phyloP scores from a whole-genome alignment of 192 early-diverging fungal genomes.

The Coemansia sp. region DNA sequence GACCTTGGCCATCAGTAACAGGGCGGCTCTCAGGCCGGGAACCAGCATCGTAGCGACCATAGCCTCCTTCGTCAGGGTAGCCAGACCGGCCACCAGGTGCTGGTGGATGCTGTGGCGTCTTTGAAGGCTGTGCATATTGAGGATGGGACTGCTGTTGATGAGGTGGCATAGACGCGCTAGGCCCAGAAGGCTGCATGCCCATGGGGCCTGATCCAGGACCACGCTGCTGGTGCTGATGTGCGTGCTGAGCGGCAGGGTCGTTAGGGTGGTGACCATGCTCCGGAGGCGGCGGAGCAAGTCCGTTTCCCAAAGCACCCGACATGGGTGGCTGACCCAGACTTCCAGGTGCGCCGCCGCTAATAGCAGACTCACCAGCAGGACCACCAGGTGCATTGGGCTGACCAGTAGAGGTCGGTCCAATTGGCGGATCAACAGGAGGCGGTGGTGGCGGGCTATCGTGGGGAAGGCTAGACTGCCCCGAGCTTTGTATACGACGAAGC shows the following conservation, averaged over 20 bases:
- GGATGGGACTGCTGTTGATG: conserved; percentile 5
- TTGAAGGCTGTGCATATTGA: conserved; percentile 16
- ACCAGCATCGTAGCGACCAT: conserved; percentile 25
- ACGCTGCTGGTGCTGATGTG: conserved; percentile 10
- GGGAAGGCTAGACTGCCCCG: conserved; percentile 32
- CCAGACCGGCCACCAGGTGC: conserved; percentile 19
- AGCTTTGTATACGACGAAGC: conserved; percentile 45
- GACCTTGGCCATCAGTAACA: conserved; percentile 12
- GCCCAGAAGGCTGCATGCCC: conserved; percentile 7
- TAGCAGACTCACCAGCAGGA: conserved; percentile 38
- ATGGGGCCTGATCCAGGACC: background rate
- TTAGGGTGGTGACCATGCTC: conserved; percentile 21
- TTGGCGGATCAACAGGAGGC: conserved; percentile 42
- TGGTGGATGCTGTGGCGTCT: conserved; percentile 3
- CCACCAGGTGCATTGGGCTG: conserved; percentile 51
- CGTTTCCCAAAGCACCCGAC: conserved; percentile 12
- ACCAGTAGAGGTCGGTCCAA: conserved; percentile 26
- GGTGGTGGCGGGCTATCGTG: conserved; percentile 31
- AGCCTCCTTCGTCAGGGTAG: conserved; percentile 30
- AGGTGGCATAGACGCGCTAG: background rate
- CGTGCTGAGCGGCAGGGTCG: conserved; percentile 7
- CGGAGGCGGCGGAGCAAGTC: conserved; percentile 4
- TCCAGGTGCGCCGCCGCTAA: conserved; percentile 29
- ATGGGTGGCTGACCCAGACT: conserved; percentile 42
- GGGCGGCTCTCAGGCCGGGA: conserved; percentile 18